phyloP scores from a whole-genome alignment of 768 basidiomycete species.

The Lactifluus volemus region DNA sequence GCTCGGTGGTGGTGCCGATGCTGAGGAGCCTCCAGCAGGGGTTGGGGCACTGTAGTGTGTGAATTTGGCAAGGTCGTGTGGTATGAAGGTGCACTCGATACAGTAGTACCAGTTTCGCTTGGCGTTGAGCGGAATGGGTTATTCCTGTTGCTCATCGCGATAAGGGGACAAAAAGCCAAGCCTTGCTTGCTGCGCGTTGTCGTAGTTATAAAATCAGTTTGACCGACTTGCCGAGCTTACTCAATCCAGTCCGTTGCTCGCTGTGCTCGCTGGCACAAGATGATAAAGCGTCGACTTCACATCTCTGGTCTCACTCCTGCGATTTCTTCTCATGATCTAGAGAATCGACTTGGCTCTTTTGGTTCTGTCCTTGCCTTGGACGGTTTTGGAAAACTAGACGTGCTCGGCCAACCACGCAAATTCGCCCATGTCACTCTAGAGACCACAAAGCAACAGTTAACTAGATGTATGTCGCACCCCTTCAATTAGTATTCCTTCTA shows the following conservation, averaged over 20 bases:
- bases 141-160: not conserved
- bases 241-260: not conserved
- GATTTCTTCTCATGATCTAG: slow-evolving; percentile 49
- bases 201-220: no score
- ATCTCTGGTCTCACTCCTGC: slow-evolving; percentile 68
- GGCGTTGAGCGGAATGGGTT: slow-evolving; percentile 18
- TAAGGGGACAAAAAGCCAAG: no score
- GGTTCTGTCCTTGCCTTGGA: slow-evolving; percentile 62
- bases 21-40: not conserved
- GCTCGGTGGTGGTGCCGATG: not conserved
- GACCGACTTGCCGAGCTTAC: no score
- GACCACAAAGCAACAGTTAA: slow-evolving; percentile 47
- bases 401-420: slow-evolving; percentile 54
- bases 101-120: not conserved
- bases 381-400: slow-evolving; percentile 58
- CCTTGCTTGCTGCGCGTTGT: no score
- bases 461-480: slow-evolving; percentile 46
- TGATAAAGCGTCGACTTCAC: slow-evolving; percentile 52
- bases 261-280: not conserved
- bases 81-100: not conserved
- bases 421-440: slow-evolving; percentile 72
- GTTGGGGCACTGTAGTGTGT: not conserved
- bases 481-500: not conserved
- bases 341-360: slow-evolving; percentile 50
- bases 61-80: not conserved